Base-by-base conservation (phyloP, 345 rosid species). In the Salix viminalis region DNA sequence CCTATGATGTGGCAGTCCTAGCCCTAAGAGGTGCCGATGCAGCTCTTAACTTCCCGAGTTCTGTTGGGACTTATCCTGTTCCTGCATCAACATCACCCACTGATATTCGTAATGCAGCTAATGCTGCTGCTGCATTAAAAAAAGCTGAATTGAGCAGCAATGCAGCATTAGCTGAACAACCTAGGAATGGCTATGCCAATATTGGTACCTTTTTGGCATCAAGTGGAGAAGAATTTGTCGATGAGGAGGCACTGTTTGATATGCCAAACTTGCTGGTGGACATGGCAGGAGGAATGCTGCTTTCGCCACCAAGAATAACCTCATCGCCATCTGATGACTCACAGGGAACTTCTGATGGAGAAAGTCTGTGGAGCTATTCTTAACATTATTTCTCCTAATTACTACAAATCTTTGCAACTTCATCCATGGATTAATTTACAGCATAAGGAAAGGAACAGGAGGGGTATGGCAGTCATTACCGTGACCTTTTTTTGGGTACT, bases 281-380 rank as follows among this genome's bases (percentile, higher is more conserved):
- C 79, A 92, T 94, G 98, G 98, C 98, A 0, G 97, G 87, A 79
- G 98, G 97, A 65, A 88, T 94, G 97, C 78, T 94, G 89, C 79
- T 92, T 75, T 86, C 94, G 2, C 97, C 97, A 0, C 98, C 98
- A 5, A 82, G 94, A 72, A 88, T 94, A 76, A 79, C 75, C 76
- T 73, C 86, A 19, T 72, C 92, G 36, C 86, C 79, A n/a, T 77
- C 87, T 0, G 88, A 91, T 74, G 85, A 89, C 67, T 94, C 92
- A 3, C 89, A 88, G 30, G 92, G 86, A 83, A 88, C 84, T 78
- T 85, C 88, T 0, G 88, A 88, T 67, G 92, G 83, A 54, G 88
- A 88, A 73, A 88, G 84, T 54, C 83, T 94, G 26, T 94, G 98
- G 98, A 88, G 90, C 75, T 88, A 90, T 75, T 72, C 37, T 61